These are phyloP conservation scores for Glaciozyma antarctica DNA, from an alignment of 768 basidiomycete species.

Conservation along the genomic window DNA sequence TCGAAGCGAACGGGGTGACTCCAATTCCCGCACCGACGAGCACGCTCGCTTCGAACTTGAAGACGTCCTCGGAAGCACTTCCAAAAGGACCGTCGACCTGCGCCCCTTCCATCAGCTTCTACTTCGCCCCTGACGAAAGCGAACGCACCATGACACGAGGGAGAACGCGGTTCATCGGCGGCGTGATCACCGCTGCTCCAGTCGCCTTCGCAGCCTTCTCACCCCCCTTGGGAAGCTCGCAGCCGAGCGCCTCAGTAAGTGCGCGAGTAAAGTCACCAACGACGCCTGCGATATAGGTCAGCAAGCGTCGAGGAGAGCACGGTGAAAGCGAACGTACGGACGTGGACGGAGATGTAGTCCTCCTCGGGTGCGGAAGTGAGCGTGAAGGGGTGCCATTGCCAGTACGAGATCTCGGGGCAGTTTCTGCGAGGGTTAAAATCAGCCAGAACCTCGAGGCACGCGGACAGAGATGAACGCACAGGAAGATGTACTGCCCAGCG, in stretches of 20 bases:
- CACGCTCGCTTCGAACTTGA: slow-evolving; percentile 24
- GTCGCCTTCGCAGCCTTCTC: slow-evolving; percentile 45
- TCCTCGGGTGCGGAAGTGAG: slow-evolving; percentile 81
- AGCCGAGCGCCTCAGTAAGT: slow-evolving; percentile 70
- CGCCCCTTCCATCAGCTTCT: background rate
- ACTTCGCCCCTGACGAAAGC: fast-evolving
- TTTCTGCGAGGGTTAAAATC: slow-evolving; percentile 34
- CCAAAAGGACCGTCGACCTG: slow-evolving; percentile 84
- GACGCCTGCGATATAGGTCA: slow-evolving; percentile 8
- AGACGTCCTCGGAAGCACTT: slow-evolving; percentile 58
- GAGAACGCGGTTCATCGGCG: slow-evolving; percentile 60
- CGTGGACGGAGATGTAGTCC: slow-evolving; percentile 87
- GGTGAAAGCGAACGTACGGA: slow-evolving; percentile 47
- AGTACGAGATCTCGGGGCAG: slow-evolving; percentile 85
- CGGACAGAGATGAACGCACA: slow-evolving; percentile 36
- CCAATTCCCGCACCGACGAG: slow-evolving; percentile 76
- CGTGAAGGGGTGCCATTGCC: slow-evolving; percentile 97
- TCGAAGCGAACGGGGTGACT: slow-evolving; percentile 86
- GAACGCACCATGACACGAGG: slow-evolving; percentile 68
- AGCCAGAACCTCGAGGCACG: background rate
- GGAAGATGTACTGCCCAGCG: slow-evolving; percentile 61
- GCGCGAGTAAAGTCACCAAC: slow-evolving; percentile 86
- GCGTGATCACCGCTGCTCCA: slow-evolving; percentile 54
- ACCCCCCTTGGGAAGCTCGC: slow-evolving; percentile 52
- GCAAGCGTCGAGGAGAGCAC: background rate